phyloP scores from a whole-genome alignment of 257 asterid species.

The Plantago ovata region DNA sequence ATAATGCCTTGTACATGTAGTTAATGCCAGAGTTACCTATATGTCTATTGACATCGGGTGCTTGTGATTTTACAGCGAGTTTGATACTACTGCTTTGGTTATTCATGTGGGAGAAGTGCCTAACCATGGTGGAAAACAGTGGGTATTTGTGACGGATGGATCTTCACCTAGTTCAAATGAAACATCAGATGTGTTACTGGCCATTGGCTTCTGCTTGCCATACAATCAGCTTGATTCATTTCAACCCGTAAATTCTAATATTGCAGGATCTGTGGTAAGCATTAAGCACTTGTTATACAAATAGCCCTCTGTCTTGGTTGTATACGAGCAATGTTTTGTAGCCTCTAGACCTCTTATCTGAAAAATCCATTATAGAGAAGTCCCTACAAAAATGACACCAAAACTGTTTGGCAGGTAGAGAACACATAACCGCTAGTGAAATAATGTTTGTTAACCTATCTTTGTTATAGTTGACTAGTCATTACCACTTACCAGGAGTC shows the following conservation, averaged over 20 bases:
- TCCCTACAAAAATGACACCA: no score
- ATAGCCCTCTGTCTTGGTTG: neutral
- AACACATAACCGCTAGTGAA: no score
- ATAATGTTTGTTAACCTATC: no score
- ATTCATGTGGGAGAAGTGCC: conserved; percentile 77
- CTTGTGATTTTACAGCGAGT: conserved; percentile 56
- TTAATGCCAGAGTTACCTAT: conserved; percentile 14
- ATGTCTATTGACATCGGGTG: conserved; percentile 25
- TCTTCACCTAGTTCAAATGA: conserved; percentile 33
- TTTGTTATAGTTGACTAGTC: no score
- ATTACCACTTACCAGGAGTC: no score
- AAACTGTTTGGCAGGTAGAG: no score
- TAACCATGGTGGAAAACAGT: conserved; percentile 67
- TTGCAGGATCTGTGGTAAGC: conserved; percentile 77
- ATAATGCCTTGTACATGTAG: conserved; percentile 16
- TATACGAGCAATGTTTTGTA: neutral
- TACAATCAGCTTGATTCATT: conserved; percentile 38
- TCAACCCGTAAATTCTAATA: conserved; percentile 47
- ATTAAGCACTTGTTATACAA: neutral
- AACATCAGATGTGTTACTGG: conserved; percentile 56
- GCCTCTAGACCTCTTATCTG: no score
- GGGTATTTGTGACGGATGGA: conserved; percentile 90
- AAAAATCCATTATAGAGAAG: neutral
- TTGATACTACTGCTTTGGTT: conserved; percentile 80
- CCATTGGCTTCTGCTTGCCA: conserved; percentile 67